Evolutionary conservation across 495 filamentous ascomycete species (phyloP).

Genomic region (Pseudotulostoma volvatum): DNA sequence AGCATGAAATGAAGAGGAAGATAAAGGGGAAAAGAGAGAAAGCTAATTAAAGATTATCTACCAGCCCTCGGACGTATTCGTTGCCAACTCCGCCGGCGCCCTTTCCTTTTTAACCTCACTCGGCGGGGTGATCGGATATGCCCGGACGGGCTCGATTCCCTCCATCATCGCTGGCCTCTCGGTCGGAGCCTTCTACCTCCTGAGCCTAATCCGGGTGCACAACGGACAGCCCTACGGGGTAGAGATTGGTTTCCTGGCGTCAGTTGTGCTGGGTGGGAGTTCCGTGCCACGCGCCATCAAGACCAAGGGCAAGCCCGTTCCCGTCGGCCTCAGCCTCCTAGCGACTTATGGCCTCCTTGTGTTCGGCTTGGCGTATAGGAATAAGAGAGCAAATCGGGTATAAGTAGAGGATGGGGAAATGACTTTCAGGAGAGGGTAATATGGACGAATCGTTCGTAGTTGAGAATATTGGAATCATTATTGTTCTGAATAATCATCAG

Average conservation of each 20-base stretch:
- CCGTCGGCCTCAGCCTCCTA: conserved; percentile 50
- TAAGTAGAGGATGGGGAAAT: background rate
- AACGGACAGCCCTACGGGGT: conserved; percentile 49
- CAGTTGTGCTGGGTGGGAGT: conserved; percentile 60
- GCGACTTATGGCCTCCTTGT: conserved; percentile 48
- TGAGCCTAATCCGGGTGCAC: conserved; percentile 21
- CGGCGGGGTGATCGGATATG: conserved; percentile 75
- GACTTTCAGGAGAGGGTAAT: background rate
- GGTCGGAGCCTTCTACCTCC: conserved; percentile 51
- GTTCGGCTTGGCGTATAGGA: conserved; percentile 35
- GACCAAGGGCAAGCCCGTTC: conserved; percentile 55
- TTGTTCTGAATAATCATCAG: too few species aligned
- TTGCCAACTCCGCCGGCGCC: conserved; percentile 39
- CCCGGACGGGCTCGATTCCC: conserved; percentile 67
- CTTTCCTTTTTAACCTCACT: conserved; percentile 71
- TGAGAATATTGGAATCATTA: background rate
- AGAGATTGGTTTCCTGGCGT: conserved; percentile 64
- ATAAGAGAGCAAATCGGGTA: conserved; percentile 10
- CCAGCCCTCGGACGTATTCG: conserved; percentile 3
- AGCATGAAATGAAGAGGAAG: too few species aligned
- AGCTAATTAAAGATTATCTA: too few species aligned
- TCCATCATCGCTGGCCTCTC: conserved; percentile 68
- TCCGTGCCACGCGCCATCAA: conserved; percentile 73
- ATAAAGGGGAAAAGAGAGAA: too few species aligned
- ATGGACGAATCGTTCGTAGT: background rate